These are phyloP conservation scores for Chalaropsis thielavioides DNA, from an alignment of 2,329 filamentous ascomycete genomes.

Conservation along the genomic window DNA sequence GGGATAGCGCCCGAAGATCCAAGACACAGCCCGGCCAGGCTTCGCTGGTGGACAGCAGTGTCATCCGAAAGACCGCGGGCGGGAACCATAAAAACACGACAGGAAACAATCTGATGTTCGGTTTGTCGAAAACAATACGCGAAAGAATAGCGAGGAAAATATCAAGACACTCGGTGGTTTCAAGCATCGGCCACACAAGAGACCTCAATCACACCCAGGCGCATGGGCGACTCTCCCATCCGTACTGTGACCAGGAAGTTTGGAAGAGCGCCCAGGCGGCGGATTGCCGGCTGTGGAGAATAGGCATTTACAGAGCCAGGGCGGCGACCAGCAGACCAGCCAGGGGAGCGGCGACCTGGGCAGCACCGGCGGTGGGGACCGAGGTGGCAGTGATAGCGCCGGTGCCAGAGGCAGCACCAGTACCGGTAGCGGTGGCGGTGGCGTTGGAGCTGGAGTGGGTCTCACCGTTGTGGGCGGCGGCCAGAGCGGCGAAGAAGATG, in stretches of 20 bases:
- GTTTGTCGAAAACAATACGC: neutral
- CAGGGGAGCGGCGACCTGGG: conserved; percentile 16
- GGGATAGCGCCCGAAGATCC: neutral
- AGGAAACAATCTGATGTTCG: neutral
- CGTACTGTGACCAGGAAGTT: conserved; percentile 3
- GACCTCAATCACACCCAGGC: neutral
- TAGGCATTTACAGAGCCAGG: conserved; percentile 17
- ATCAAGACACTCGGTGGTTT: neutral
- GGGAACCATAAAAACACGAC: neutral
- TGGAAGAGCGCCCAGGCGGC: neutral
- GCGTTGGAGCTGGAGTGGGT: conserved; percentile 2
- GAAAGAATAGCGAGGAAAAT: neutral
- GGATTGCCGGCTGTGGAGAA: neutral
- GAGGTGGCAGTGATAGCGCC: conserved; percentile 13
- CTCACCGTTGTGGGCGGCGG: conserved; percentile 2
- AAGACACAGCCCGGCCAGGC: neutral
- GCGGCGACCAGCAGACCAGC: conserved; percentile 17
- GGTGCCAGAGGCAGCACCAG: conserved; percentile 16
- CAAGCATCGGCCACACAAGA: neutral
- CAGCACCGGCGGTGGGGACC: conserved; percentile 17
- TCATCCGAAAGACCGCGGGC: neutral
- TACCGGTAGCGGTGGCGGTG: conserved; percentile 13
- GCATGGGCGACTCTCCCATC: neutral
- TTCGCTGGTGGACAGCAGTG: neutral
- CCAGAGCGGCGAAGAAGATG: conserved; percentile 16